These are phyloP conservation scores for Apiospora arundinis DNA, from an alignment of 2,329 filamentous ascomycete species.

Conservation along the genomic window DNA sequence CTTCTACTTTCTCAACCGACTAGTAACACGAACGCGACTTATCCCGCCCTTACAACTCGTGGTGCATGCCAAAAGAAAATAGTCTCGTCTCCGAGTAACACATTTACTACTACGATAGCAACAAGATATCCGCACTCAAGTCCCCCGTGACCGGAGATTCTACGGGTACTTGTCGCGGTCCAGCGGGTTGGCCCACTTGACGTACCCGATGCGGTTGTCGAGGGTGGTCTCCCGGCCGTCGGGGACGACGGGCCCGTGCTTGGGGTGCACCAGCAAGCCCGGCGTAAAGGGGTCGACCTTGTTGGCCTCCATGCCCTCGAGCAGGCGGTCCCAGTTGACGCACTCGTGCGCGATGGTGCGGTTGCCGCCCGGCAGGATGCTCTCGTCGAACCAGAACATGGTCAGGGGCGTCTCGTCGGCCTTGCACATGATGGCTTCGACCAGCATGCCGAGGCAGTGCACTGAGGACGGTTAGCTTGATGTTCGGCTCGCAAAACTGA, in stretches of 20 bases:
- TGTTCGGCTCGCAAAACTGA: no score
- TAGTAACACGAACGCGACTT: no score
- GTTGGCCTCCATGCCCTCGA: slow-evolving; percentile 32
- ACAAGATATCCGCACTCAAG: no score
- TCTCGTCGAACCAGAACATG: slow-evolving; percentile 34
- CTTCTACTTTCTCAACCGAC: no score
- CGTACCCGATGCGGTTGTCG: slow-evolving; percentile 31
- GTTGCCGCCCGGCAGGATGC: slow-evolving; percentile 33
- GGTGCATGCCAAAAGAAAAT: no score
- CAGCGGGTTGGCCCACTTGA: slow-evolving; percentile 29
- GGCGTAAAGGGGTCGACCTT: slow-evolving; percentile 33
- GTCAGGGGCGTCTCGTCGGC: slow-evolving; percentile 34
- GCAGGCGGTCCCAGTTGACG: slow-evolving; percentile 31
- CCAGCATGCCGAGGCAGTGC: slow-evolving; percentile 34
- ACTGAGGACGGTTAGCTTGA: slow-evolving; percentile 24
- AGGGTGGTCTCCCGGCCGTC: slow-evolving; percentile 30
- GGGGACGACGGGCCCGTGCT: slow-evolving; percentile 31
- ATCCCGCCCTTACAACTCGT: no score
- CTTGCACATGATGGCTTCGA: slow-evolving; percentile 34
- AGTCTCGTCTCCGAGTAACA: no score
- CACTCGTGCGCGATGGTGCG: slow-evolving; percentile 33
- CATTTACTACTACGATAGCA: no score
- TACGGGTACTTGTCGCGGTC: slow-evolving; percentile 5
- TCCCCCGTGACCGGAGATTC: no score
- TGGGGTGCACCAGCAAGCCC: slow-evolving; percentile 33